These are phyloP conservation scores for Vigna radiata DNA, from an alignment of 306 rosid species.

Conservation along the genomic window DNA sequence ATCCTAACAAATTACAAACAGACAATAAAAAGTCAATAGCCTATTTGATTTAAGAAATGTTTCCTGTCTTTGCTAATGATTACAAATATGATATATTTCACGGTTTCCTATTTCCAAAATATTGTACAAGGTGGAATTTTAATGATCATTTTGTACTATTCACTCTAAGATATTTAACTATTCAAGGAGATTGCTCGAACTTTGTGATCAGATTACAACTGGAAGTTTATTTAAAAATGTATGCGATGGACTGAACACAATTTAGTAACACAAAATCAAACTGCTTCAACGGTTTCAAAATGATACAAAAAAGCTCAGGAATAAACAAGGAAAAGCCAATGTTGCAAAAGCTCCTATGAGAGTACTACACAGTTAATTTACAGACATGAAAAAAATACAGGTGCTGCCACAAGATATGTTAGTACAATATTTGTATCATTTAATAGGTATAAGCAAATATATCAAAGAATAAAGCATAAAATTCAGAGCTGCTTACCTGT, in stretches of 20 bases:
- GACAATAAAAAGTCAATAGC: slow-evolving; percentile 1
- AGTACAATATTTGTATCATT: slow-evolving; percentile 56
- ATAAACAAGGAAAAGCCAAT: slow-evolving; percentile 1
- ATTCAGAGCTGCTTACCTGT: slow-evolving; percentile 53
- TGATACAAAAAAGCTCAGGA: slow-evolving; percentile 21
- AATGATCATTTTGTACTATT: too few relatives aligned
- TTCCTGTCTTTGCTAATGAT: neutral
- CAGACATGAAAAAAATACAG: slow-evolving; percentile 9
- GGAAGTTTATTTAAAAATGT: neutral
- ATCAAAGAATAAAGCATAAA: slow-evolving; percentile 10
- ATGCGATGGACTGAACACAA: neutral
- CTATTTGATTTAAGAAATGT: neutral
- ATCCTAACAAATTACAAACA: slow-evolving; percentile 22
- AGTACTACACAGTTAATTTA: neutral
- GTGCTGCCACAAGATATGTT: neutral
- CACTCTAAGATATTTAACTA: slow-evolving; percentile 14
- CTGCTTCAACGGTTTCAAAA: slow-evolving; percentile 18
- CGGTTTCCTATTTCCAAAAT: neutral
- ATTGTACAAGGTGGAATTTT: neutral
- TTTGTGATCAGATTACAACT: slow-evolving; percentile 28
- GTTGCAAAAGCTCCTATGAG: slow-evolving; percentile 13
- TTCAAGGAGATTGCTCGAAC: slow-evolving; percentile 18
- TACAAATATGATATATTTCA: neutral
- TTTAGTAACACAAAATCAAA: neutral
- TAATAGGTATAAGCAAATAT: slow-evolving; percentile 45